Conservation (phyloP, 2,329 filamentous ascomycete species). For the Ophiosphaerella narmari region DNA sequence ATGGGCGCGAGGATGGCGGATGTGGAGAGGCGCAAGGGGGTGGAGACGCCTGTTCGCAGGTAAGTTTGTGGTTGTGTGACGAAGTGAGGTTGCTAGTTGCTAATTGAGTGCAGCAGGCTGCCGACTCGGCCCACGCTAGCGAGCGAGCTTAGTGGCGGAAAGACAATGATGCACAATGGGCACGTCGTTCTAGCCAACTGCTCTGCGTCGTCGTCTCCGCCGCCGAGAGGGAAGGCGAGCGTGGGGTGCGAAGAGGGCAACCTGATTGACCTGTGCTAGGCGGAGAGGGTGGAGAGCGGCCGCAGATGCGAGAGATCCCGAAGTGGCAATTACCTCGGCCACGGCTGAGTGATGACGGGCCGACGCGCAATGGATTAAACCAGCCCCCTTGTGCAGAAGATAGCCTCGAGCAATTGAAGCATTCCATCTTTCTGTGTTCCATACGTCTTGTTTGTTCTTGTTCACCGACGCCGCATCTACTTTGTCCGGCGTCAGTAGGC, state of each 20-base stretch:
- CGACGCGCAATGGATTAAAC: slow-evolving; percentile 6
- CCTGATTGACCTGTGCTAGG: slow-evolving; percentile 19
- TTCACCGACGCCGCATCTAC: neutral
- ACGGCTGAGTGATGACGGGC: slow-evolving; percentile 8
- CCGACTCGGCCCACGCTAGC: slow-evolving; percentile 10
- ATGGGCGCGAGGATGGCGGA: slow-evolving; percentile 13
- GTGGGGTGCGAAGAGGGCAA: slow-evolving; percentile 6
- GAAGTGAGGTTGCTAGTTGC: too few species aligned
- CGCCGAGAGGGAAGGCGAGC: neutral
- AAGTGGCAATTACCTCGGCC: slow-evolving; percentile 23
- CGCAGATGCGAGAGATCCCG: slow-evolving; percentile 1
- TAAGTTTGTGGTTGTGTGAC: slow-evolving; percentile 1
- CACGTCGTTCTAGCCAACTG: slow-evolving; percentile 14
- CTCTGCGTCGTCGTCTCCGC: neutral
- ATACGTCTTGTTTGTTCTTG: neutral
- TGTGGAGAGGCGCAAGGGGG: neutral
- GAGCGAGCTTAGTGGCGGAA: slow-evolving; percentile 9
- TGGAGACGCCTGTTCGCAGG: slow-evolving; percentile 6
- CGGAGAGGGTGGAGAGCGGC: neutral
- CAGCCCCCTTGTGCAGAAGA: slow-evolving; percentile 11
- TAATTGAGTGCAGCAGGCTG: neutral
- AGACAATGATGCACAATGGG: slow-evolving; percentile 10
- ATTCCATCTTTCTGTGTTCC: too few species aligned
- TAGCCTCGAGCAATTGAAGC: neutral
- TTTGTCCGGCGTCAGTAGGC: neutral